A percentile compares a stretch with the other conserved stretches of the same genome.
Evolutionary conservation across 73 alveolate genomes (phyloP).

Genomic region (Paramecium tetraurelia): DNA sequence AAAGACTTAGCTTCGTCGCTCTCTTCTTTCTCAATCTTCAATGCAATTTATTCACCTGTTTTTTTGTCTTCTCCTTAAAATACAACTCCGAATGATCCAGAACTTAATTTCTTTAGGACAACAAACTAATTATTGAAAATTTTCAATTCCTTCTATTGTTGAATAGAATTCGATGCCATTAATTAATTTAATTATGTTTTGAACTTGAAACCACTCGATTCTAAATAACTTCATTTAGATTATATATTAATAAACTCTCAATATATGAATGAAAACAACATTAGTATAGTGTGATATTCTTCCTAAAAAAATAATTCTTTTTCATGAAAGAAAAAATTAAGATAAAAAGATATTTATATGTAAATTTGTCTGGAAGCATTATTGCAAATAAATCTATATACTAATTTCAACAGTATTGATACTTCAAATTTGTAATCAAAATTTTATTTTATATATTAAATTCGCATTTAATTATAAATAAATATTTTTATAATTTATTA

Average conservation of each 20-base stretch:
- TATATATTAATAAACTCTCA: neutral
- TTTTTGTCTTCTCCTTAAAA: slow-evolving; percentile 69
- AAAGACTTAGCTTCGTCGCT: slow-evolving; percentile 29
- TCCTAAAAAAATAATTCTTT: too few relatives aligned
- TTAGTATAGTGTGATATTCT: neutral
- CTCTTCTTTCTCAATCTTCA: slow-evolving; percentile 67
- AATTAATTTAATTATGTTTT: neutral
- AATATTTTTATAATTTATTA: too few relatives aligned
- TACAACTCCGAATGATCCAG: slow-evolving; percentile 93
- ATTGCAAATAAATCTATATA: too few relatives aligned
- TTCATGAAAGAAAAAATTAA: neutral
- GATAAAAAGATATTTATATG: neutral
- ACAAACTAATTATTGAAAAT: slow-evolving; percentile 56
- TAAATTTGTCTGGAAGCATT: neutral
- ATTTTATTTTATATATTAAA: too few relatives aligned
- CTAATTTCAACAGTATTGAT: neutral
- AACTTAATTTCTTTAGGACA: slow-evolving; percentile 73
- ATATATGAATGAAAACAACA: neutral
- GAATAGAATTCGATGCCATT: neutral
- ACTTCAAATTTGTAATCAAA: too few relatives aligned
- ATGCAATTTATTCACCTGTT: slow-evolving; percentile 67
- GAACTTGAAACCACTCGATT: neutral
- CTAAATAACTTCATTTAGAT: neutral
- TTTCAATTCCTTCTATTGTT: slow-evolving; percentile 24
- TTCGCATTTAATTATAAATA: too few relatives aligned